phyloP scores from a whole-genome alignment of 208 protist genomes.

The Porcisia hertigi region DNA sequence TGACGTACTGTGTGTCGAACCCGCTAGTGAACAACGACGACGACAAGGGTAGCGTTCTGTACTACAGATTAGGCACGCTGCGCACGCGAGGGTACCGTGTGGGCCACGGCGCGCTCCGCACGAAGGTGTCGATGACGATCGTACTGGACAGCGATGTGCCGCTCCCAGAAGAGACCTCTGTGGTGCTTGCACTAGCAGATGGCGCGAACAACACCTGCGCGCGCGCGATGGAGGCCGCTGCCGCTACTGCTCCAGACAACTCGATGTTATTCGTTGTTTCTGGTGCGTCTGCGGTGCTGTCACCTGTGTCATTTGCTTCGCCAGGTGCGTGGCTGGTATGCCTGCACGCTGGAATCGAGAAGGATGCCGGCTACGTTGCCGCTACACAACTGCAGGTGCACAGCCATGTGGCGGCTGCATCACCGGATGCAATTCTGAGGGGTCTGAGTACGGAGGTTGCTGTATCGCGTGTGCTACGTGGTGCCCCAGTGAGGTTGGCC shows the following conservation, averaged over 20 bases:
- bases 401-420: slow-evolving; percentile 26
- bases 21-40: background rate
- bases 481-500: slow-evolving; percentile 28
- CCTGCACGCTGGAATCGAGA: slow-evolving; percentile 18
- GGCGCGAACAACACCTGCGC: background rate
- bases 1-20: slow-evolving; percentile 16
- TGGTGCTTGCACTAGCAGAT: background rate
- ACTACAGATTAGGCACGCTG: slow-evolving; percentile 3
- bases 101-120: slow-evolving; percentile 6
- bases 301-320: slow-evolving; percentile 27
- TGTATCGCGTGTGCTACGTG: slow-evolving; percentile 29
- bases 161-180: background rate
- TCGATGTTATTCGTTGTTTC: slow-evolving; percentile 6
- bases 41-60: background rate
- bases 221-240: background rate
- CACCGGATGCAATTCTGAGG: slow-evolving; percentile 24
- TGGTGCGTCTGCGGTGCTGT: background rate
- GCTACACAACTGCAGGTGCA: slow-evolving; percentile 36
- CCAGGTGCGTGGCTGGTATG: slow-evolving; percentile 40
- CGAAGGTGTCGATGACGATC: background rate
- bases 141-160: slow-evolving; percentile 13
- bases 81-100: slow-evolving; percentile 4
- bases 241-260: background rate
- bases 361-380: slow-evolving; percentile 6
- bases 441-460: slow-evolving; percentile 16